Percentiles rank a stretch among this genome's conserved stretches.
Conservation (phyloP, 192 early-diverging fungal genomes). For the Spizellomyces punctatus region DNA sequence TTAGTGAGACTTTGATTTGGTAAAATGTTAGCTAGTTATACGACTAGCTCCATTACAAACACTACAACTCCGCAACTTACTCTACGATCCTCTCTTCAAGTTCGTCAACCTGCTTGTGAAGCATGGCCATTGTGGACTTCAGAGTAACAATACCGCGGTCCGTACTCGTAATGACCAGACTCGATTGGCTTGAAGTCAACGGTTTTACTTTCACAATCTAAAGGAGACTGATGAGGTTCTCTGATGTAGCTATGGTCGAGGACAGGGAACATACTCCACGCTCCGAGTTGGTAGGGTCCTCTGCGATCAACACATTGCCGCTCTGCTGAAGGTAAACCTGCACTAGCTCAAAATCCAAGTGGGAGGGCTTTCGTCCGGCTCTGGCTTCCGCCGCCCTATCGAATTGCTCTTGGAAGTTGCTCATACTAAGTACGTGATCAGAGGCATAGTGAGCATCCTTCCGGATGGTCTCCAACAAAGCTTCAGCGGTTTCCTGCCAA, state of each 20-base stretch:
- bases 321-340: constrained; percentile 1
- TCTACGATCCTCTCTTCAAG: constrained; percentile 56
- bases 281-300: neutral
- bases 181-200: neutral
- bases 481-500: constrained; percentile 8
- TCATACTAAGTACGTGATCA: constrained; percentile 13
- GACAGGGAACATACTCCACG: neutral
- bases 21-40: neutral
- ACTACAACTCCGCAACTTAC: constrained; percentile 33
- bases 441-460: constrained; percentile 16
- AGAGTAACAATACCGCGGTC: constrained; percentile 65
- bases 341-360: constrained; percentile 8
- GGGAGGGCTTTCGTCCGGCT: neutral
- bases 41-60: neutral
- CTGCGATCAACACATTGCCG: neutral
- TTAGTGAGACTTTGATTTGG: constrained; percentile 34
- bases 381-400: neutral
- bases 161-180: constrained; percentile 43
- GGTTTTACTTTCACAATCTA: constrained; percentile 31
- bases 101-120: constrained; percentile 59
- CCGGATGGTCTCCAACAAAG: constrained; percentile 7
- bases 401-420: constrained; percentile 11
- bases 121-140: constrained; percentile 49
- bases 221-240: neutral
- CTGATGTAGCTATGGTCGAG: neutral